A percentile compares a stretch with the other conserved stretches of the same genome.
phyloP scores from a whole-genome alignment of 2,329 filamentous ascomycete species.

The Beauveria varroae region DNA sequence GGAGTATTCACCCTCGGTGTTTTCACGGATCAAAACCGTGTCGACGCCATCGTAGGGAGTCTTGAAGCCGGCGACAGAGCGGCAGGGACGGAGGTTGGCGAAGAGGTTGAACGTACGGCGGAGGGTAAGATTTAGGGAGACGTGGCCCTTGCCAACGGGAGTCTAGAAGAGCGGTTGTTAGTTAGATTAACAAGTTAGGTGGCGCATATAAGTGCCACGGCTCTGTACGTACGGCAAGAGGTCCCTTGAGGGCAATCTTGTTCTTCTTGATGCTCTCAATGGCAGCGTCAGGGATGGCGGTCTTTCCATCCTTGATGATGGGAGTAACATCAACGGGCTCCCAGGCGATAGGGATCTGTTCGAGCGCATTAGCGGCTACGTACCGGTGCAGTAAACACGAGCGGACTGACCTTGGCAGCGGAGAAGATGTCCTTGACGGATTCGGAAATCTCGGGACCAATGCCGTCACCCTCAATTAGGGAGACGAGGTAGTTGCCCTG shows the following conservation, averaged over 20 bases:
- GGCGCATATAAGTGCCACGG: neutral
- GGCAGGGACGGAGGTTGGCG: constrained; percentile 96
- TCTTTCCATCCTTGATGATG: constrained; percentile 89
- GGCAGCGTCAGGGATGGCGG: constrained; percentile 83
- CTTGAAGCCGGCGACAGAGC: constrained; percentile 95
- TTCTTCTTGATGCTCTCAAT: constrained; percentile 92
- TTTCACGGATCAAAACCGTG: constrained; percentile 96
- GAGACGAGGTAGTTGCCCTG: constrained; percentile 94
- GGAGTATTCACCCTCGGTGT: constrained; percentile 99
- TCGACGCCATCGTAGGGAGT: constrained; percentile 96
- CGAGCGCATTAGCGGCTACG: constrained; percentile 16
- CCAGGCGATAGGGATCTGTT: constrained; percentile 84
- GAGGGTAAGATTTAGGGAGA: constrained; percentile 97
- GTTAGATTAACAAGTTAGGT: neutral
- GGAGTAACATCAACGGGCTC: constrained; percentile 96
- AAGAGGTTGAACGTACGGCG: constrained; percentile 99
- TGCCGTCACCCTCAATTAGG: constrained; percentile 97
- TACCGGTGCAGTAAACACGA: neutral
- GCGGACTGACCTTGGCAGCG: constrained; percentile 70
- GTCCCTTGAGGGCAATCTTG: constrained; percentile 96
- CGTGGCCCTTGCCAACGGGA: constrained; percentile 95
- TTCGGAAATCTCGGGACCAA: constrained; percentile 94
- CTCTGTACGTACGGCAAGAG: constrained; percentile 67
- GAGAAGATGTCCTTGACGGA: constrained; percentile 98
- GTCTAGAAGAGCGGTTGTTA: constrained; percentile 46